Evolutionary conservation across 1,139 yeast genomes (phyloP).

Genomic region (Sugiyamaella neomexicana): DNA sequence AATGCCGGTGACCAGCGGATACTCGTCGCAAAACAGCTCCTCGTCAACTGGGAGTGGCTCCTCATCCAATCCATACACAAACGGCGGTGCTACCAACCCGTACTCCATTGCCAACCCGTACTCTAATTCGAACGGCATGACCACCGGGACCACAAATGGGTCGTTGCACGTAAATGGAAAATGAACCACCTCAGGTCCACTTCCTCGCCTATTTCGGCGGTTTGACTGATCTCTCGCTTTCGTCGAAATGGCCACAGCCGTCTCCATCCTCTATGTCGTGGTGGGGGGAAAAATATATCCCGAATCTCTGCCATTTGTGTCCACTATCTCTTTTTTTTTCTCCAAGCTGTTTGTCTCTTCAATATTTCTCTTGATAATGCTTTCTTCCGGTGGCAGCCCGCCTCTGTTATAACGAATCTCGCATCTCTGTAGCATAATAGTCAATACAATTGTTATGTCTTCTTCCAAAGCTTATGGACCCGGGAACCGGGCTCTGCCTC

Average conservation of each 20-base stretch:
- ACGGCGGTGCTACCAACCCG: background rate
- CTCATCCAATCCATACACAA: slow-evolving; percentile 2
- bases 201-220: background rate
- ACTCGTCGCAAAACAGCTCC: slow-evolving; percentile 7
- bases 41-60: slow-evolving; percentile 1
- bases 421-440: background rate
- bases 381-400: background rate
- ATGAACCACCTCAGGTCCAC: slow-evolving; percentile 6
- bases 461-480: background rate
- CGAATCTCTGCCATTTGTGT: background rate
- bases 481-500: too few relatives aligned
- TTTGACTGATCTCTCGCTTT: background rate
- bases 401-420: background rate
- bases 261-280: background rate
- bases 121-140: slow-evolving; percentile 12
- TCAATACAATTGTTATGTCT: background rate
- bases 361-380: background rate
- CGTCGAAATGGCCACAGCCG: slow-evolving; percentile 10
- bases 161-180: slow-evolving; percentile 15
- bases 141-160: slow-evolving; percentile 13
- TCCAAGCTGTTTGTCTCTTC: background rate
- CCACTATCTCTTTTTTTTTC: too few relatives aligned
- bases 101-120: slow-evolving; percentile 7
- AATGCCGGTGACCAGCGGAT: background rate
- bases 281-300: background rate